phyloP scores from a whole-genome alignment of 2,329 filamentous ascomycete genomes.

The Colletotrichum lini region DNA sequence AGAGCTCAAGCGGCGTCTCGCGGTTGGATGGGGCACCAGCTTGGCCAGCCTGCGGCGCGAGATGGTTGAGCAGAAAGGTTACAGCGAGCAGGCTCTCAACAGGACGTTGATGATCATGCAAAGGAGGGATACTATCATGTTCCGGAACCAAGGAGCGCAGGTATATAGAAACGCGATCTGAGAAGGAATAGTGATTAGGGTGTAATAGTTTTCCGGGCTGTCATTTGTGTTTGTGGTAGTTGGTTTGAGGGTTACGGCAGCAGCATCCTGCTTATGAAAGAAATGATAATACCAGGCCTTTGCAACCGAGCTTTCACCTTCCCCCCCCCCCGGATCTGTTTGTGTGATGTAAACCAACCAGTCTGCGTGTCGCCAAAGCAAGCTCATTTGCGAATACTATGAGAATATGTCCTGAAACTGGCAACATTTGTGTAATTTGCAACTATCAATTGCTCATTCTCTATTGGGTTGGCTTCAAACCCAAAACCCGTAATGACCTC shows the following conservation, averaged over 20 bases:
- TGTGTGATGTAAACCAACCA: background rate
- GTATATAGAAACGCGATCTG: conserved; percentile 81
- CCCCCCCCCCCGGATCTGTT: background rate
- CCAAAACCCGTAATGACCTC: no score
- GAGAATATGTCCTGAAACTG: no score
- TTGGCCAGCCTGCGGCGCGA: conserved; percentile 88
- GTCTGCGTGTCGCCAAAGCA: background rate
- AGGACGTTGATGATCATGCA: conserved; percentile 89
- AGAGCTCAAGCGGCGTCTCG: conserved; percentile 87
- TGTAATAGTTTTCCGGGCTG: background rate
- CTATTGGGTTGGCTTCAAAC: no score
- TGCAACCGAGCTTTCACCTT: background rate
- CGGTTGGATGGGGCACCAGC: conserved; percentile 96
- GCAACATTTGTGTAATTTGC: no score
- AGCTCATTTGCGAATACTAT: background rate
- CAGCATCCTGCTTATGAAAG: conserved; percentile 36
- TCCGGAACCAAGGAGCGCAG: conserved; percentile 81
- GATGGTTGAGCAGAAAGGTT: conserved; percentile 92
- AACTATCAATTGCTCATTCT: no score
- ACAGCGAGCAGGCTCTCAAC: conserved; percentile 88
- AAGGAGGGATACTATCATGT: conserved; percentile 87
- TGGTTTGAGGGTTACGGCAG: conserved; percentile 15
- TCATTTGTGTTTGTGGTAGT: background rate
- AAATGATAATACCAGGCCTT: conserved; percentile 33
- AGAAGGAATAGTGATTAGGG: conserved; percentile 31